Evolutionary conservation across 2,329 filamentous ascomycete species (phyloP).

Genomic region (Colletotrichum phormii): DNA sequence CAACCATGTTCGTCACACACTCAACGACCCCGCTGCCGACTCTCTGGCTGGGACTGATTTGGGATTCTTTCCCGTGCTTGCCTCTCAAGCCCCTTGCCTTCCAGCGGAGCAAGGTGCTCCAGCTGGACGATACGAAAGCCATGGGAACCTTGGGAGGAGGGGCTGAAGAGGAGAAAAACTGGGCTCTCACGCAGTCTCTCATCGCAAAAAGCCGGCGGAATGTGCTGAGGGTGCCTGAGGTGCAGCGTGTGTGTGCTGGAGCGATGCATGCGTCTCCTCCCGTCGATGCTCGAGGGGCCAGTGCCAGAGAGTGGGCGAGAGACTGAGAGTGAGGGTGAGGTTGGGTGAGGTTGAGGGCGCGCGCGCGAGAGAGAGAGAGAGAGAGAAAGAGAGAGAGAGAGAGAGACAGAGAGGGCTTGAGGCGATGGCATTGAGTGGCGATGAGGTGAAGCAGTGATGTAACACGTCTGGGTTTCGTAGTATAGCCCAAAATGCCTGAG

Average conservation of each 20-base stretch:
- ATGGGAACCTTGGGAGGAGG: background rate
- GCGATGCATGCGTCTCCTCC: background rate
- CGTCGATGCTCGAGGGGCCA: background rate
- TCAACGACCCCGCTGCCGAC: slow-evolving; percentile 4
- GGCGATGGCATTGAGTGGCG: slow-evolving; percentile 41
- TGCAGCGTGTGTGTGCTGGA: background rate
- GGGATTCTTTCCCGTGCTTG: background rate
- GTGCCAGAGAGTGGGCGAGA: background rate
- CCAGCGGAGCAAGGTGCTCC: slow-evolving; percentile 4
- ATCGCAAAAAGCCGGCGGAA: slow-evolving; percentile 2
- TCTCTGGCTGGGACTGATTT: slow-evolving; percentile 2
- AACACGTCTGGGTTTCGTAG: slow-evolving; percentile 58
- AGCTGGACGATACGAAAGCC: background rate
- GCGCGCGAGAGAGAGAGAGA: no score
- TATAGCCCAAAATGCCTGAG: slow-evolving; percentile 30
- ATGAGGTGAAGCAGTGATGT: slow-evolving; percentile 59
- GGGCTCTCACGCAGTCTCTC: background rate
- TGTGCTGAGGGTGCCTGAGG: background rate
- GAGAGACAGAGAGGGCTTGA: slow-evolving; percentile 2
- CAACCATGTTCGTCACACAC: slow-evolving; percentile 23
- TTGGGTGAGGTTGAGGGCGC: background rate
- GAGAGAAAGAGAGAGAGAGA: background rate
- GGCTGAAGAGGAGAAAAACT: background rate
- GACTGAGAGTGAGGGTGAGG: background rate
- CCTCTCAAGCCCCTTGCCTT: slow-evolving; percentile 7